Conservation (phyloP, 768 basidiomycete species). For the Leccinum subtestaceum region DNA sequence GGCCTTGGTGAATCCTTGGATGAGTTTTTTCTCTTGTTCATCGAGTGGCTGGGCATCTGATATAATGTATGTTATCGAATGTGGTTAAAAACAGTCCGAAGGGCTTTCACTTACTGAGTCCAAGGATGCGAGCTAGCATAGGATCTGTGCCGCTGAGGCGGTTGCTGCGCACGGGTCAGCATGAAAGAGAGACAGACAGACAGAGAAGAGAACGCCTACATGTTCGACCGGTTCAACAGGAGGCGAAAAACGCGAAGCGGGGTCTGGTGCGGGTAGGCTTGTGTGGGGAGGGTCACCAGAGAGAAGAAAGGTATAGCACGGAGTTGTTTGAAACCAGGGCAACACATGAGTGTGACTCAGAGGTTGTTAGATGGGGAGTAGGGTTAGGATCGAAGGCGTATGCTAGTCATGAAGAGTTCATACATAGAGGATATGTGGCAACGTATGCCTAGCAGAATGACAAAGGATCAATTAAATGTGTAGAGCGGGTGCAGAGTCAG, state of each 20-base stretch:
- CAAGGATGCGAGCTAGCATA: too few species aligned
- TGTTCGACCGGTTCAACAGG: background rate
- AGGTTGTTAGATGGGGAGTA: background rate
- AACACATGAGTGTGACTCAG: constrained; percentile 14
- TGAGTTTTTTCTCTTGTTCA: too few species aligned
- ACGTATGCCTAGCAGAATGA: constrained; percentile 47
- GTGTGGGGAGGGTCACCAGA: constrained; percentile 35
- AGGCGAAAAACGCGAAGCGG: background rate
- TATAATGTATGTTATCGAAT: too few species aligned
- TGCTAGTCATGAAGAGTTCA: constrained; percentile 49
- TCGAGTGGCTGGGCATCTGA: too few species aligned
- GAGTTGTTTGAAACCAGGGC: constrained; percentile 43
- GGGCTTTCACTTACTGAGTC: too few species aligned
- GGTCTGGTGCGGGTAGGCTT: background rate
- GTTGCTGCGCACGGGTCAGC: too few species aligned
- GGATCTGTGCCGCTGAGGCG: too few species aligned
- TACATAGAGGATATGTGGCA: constrained; percentile 52
- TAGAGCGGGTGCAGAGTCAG: background rate
- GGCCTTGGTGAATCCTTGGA: background rate
- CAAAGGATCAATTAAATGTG: constrained; percentile 19
- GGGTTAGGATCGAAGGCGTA: constrained; percentile 12
- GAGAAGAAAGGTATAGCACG: constrained; percentile 40
- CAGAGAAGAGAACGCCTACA: too few species aligned
- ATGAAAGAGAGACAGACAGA: too few species aligned
- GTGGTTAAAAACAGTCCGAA: too few species aligned